A percentile compares a stretch with the other conserved stretches of the same genome.
phyloP scores from a whole-genome alignment of 257 asterid genomes.

The Linderniella brevidens region DNA sequence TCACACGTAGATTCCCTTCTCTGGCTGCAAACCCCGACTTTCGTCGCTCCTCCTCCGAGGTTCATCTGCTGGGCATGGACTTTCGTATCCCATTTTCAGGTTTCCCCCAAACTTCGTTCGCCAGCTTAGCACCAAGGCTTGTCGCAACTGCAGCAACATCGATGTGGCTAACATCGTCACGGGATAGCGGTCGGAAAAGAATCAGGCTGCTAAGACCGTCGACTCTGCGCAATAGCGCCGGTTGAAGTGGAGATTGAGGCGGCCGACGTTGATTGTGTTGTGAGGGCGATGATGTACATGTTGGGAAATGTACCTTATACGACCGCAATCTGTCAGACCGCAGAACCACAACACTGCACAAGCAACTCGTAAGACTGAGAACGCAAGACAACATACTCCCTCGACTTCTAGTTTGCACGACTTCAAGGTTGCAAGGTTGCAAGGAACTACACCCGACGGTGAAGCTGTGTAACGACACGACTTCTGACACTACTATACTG shows the following conservation, averaged over 20 bases:
- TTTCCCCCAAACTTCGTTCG: conserved; percentile 81
- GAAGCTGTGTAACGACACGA: too few species aligned
- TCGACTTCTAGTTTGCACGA: too few species aligned
- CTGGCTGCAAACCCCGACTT: conserved; percentile 7
- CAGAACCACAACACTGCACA: too few species aligned
- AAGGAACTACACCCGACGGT: too few species aligned
- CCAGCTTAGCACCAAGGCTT: conserved; percentile 70
- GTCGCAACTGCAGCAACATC: conserved; percentile 80
- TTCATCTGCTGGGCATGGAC: conserved; percentile 17
- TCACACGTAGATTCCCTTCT: conserved; percentile 22
- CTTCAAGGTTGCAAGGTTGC: too few species aligned
- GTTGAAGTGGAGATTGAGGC: conserved; percentile 20
- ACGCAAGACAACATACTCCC: too few species aligned
- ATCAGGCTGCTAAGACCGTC: conserved; percentile 39
- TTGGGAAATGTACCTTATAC: too few species aligned
- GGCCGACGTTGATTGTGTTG: conserved; percentile 17
- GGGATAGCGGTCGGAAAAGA: conserved; percentile 61
- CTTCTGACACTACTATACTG: too few species aligned
- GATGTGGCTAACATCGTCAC: conserved; percentile 87
- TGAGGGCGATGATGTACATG: conserved; percentile 28
- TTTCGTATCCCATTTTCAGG: conserved; percentile 40
- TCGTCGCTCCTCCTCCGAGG: conserved; percentile 12
- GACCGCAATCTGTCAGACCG: too few species aligned
- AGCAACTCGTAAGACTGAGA: too few species aligned
- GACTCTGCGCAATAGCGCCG: conserved; percentile 41